Evolutionary conservation across 139 green algal genomes (phyloP).

Genomic region (Nannochloris sp.): DNA sequence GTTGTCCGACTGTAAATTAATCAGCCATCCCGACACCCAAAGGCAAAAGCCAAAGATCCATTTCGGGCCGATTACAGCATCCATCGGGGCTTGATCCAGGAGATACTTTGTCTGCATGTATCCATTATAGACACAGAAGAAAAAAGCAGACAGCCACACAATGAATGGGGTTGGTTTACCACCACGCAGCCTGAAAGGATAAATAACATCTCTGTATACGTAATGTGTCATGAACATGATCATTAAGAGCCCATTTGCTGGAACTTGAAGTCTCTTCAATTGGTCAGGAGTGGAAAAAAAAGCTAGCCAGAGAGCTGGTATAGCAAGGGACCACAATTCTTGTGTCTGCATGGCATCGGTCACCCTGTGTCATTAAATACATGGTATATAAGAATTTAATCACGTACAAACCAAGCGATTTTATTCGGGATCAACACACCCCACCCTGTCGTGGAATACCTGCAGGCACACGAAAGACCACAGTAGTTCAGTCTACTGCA

Average conservation of each 20-base stretch:
- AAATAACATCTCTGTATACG: conserved; percentile 41
- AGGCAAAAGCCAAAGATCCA: conserved; percentile 24
- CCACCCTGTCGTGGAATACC: conserved; percentile 8
- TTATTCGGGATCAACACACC: conserved; percentile 7
- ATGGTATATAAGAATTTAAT: neutral
- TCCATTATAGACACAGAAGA: conserved; percentile 66
- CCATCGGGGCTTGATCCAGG: conserved; percentile 10
- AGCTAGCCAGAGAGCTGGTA: conserved; percentile 20
- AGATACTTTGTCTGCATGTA: conserved; percentile 44
- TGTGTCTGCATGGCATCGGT: conserved; percentile 8
- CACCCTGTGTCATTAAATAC: neutral
- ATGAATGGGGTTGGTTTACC: conserved; percentile 45
- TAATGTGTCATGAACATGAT: conserved; percentile 32
- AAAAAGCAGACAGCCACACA: conserved; percentile 43
- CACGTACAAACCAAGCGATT: conserved; percentile 11
- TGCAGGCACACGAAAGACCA: neutral
- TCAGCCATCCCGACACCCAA: conserved; percentile 43
- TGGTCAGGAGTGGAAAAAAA: conserved; percentile 15
- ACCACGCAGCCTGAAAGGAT: conserved; percentile 37
- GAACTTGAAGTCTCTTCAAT: neutral
- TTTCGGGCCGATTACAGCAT: neutral
- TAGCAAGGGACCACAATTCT: conserved; percentile 25
- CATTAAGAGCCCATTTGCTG: conserved; percentile 19
- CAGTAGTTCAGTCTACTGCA: neutral
- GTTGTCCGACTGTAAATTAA: conserved; percentile 50